These are phyloP conservation scores for Tulasnella sp. DNA, from an alignment of 768 basidiomycete genomes.

Conservation along the genomic window DNA sequence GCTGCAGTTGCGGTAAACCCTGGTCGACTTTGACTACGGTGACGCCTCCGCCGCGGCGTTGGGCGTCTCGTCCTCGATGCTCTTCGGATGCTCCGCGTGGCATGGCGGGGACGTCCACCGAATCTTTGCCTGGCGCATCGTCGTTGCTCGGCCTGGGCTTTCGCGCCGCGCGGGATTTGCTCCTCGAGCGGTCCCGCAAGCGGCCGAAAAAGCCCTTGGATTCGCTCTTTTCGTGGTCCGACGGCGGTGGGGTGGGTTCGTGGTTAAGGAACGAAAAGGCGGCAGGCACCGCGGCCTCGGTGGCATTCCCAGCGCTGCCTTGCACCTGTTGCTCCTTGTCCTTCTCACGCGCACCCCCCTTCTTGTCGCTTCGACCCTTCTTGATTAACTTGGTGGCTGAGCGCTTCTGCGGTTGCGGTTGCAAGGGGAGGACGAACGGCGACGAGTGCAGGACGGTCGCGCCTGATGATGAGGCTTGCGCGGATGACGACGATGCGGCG, in stretches of 20 bases:
- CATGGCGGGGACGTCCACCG: neutral
- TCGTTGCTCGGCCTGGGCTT: neutral
- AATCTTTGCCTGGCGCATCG: neutral
- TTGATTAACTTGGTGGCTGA: neutral
- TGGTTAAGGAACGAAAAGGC: neutral
- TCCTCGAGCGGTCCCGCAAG: neutral
- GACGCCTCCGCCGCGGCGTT: neutral
- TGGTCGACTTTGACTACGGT: constrained; percentile 7
- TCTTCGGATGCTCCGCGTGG: neutral
- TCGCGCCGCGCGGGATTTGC: neutral
- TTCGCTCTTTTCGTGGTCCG: neutral
- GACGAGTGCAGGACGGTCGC: neutral
- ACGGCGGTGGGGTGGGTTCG: neutral
- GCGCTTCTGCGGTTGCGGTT: neutral
- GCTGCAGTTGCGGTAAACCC: neutral
- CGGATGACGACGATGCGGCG: too few species aligned
- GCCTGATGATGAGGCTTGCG: too few species aligned
- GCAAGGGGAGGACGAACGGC: neutral
- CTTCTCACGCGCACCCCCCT: neutral
- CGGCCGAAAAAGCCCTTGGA: neutral
- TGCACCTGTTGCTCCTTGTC: neutral
- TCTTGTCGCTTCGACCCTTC: constrained; percentile 3
- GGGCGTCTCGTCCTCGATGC: neutral
- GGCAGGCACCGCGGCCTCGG: neutral
- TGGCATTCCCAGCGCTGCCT: neutral